phyloP scores from a whole-genome alignment of 176 grass and related monocot genomes.

The Phoenix dactylifera region DNA sequence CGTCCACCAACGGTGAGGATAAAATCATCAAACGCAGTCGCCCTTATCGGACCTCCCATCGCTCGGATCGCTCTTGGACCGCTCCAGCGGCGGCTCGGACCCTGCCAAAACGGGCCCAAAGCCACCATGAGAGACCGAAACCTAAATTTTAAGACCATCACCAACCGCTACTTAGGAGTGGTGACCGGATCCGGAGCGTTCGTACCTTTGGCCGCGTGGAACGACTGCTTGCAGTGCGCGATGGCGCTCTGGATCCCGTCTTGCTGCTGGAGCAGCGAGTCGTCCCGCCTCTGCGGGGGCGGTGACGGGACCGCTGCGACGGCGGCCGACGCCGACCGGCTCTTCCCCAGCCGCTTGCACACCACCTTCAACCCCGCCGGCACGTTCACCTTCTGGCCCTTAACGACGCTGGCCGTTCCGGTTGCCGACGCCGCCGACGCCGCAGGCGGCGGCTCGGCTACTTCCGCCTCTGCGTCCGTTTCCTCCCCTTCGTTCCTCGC shows the following conservation, averaged over 20 bases:
- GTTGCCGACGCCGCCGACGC: not conserved
- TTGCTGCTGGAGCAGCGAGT: slow-evolving; percentile 74
- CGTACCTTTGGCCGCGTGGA: slow-evolving; percentile 61
- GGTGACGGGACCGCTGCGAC: slow-evolving; percentile 37
- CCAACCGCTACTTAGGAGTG: not conserved
- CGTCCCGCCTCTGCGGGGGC: slow-evolving; percentile 42
- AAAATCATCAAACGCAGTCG: no score
- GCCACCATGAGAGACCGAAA: not conserved
- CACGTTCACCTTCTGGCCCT: slow-evolving; percentile 48
- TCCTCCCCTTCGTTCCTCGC: slow-evolving; percentile 33
- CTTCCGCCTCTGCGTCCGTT: slow-evolving; percentile 37
- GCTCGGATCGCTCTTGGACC: slow-evolving; percentile 45
- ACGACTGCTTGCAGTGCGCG: slow-evolving; percentile 87
- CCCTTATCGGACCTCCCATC: slow-evolving; percentile 12
- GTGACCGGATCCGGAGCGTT: not conserved
- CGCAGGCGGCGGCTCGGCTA: not conserved
- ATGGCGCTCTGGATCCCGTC: slow-evolving; percentile 98
- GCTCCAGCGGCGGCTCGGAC: slow-evolving; percentile 46
- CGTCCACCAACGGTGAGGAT: no score
- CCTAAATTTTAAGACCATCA: not conserved
- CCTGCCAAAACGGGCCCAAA: slow-evolving; percentile 18
- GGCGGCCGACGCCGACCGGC: slow-evolving; percentile 76
- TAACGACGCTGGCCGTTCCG: slow-evolving; percentile 19
- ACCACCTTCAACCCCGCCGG: slow-evolving; percentile 78
- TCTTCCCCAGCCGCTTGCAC: slow-evolving; percentile 73